A percentile compares a stretch with the other conserved stretches of the same genome.
These are phyloP conservation scores for Trypanosomatidae sp. DNA, from an alignment of 208 protist species.

Conservation along the genomic window DNA sequence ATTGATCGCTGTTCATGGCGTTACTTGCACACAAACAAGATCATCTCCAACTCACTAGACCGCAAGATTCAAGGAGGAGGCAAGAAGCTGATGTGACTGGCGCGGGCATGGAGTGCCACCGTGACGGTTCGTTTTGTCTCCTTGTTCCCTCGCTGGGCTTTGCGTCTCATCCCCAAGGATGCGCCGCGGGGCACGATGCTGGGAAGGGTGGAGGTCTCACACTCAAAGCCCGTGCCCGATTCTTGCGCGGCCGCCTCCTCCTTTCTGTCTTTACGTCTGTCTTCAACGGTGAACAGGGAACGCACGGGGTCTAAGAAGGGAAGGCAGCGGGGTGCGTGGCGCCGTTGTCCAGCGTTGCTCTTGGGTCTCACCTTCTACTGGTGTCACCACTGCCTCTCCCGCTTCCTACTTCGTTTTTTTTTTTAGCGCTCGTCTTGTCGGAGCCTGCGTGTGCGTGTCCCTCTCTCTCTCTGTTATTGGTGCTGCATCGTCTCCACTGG, in stretches of 20 bases:
- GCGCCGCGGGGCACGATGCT: not conserved
- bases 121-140: not conserved
- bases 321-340: not conserved
- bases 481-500: not conserved
- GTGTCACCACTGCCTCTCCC: not conserved
- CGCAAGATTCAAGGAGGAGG: conserved; percentile 35
- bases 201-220: no score
- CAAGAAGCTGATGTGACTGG: conserved; percentile 13
- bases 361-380: not conserved
- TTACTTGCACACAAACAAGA: conserved; percentile 75
- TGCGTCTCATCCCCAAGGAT: not conserved
- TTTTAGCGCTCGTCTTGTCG: not conserved
- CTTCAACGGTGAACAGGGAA: not conserved
- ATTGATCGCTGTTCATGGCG: conserved; percentile 81
- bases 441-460: not conserved
- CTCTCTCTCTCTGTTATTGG: not conserved
- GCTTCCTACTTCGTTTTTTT: not conserved
- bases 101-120: not conserved
- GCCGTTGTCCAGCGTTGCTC: not conserved
- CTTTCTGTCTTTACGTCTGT: not conserved
- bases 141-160: not conserved
- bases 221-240: not conserved
- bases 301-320: not conserved
- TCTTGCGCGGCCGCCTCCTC: not conserved
- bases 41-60: conserved; percentile 59